Evolutionary conservation across 2,329 filamentous ascomycete genomes (phyloP).

Genomic region (Cladophialophora chaetospira): DNA sequence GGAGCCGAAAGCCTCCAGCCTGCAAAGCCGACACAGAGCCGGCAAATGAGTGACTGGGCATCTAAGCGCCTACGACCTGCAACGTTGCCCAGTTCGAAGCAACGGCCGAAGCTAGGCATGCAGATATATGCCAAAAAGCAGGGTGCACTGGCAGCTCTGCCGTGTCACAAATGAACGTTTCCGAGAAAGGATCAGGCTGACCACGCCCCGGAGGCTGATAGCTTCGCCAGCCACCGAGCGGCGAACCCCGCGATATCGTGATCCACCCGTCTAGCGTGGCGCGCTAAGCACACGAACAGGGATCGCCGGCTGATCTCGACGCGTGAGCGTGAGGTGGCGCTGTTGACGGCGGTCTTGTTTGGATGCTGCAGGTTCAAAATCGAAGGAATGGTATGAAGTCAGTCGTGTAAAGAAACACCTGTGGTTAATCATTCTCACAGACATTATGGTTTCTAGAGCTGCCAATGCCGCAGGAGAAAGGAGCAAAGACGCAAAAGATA

Average conservation of each 20-base stretch:
- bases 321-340: neutral
- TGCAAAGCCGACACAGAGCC: too few relatives aligned
- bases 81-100: neutral
- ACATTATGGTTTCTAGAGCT: too few relatives aligned
- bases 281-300: slow-evolving; percentile 14
- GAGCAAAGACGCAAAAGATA: neutral
- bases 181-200: neutral
- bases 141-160: neutral
- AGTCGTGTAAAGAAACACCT: too few relatives aligned
- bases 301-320: slow-evolving; percentile 1
- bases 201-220: neutral
- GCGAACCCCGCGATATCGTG: slow-evolving; percentile 12
- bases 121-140: neutral
- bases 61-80: neutral
- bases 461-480: too few relatives aligned
- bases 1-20: too few relatives aligned
- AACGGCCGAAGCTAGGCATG: neutral
- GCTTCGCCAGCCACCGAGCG: slow-evolving; percentile 4
- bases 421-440: too few relatives aligned
- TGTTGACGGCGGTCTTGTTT: neutral
- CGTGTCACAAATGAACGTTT: too few relatives aligned
- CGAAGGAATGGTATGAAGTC: too few relatives aligned
- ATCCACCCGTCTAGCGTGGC: slow-evolving; percentile 7
- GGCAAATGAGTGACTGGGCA: neutral
- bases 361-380: too few relatives aligned